Conservation (phyloP, 2,329 filamentous ascomycete species). For the Botrytis medusae region DNA sequence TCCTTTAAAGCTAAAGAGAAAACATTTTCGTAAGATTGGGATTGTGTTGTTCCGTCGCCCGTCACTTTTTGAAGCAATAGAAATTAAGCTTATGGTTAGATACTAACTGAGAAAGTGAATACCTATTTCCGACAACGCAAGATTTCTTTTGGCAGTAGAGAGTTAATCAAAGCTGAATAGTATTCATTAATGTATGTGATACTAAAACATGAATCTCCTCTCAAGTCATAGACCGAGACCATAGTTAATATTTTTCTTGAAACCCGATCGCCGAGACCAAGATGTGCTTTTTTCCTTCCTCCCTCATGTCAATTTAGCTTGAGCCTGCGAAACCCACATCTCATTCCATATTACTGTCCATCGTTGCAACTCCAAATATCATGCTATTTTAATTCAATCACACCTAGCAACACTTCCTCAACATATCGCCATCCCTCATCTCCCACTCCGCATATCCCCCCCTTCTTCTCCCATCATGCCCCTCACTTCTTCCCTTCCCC, state of each 20-base stretch:
- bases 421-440: background rate
- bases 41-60: background rate
- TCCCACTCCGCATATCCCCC: too few species aligned
- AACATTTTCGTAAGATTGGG: background rate
- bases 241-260: background rate
- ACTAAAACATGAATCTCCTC: background rate
- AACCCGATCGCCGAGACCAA: background rate
- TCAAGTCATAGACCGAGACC: background rate
- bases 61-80: background rate
- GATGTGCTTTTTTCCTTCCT: background rate
- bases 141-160: background rate
- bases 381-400: background rate
- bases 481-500: too few species aligned
- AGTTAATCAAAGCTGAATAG: background rate
- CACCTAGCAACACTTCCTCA: too few species aligned
- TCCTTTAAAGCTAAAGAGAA: background rate
- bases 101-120: too few species aligned
- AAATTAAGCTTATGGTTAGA: background rate
- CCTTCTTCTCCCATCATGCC: too few species aligned
- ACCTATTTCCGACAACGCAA: background rate
- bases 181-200: background rate
- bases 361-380: background rate
- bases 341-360: background rate
- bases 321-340: background rate
- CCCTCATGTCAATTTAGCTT: background rate